Conservation (phyloP, 2,329 filamentous ascomycete species). For the Fusarium tupiense region DNA sequence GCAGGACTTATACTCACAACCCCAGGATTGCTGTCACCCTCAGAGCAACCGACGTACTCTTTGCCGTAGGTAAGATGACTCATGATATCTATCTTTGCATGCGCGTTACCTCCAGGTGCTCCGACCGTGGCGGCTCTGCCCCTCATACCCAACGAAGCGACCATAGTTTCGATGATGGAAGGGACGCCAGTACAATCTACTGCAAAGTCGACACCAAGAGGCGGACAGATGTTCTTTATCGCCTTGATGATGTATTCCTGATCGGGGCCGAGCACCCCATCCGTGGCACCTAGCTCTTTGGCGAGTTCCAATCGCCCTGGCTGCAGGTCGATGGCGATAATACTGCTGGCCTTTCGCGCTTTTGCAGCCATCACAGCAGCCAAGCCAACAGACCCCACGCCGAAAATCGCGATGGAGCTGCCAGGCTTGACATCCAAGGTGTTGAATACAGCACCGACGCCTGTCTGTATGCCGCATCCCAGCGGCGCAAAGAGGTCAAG, state of each 20-base stretch:
- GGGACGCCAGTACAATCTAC: slow-evolving; percentile 31
- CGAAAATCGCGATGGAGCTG: slow-evolving; percentile 18
- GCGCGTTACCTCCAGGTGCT: neutral
- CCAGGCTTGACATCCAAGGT: slow-evolving; percentile 8
- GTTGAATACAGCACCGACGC: slow-evolving; percentile 19
- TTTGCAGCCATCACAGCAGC: slow-evolving; percentile 29
- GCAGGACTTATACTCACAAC: neutral
- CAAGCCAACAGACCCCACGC: slow-evolving; percentile 17
- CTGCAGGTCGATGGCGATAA: slow-evolving; percentile 23
- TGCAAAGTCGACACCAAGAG: slow-evolving; percentile 21
- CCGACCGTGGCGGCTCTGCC: slow-evolving; percentile 19
- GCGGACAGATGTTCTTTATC: neutral
- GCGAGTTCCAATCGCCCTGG: slow-evolving; percentile 6
- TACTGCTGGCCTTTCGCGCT: neutral
- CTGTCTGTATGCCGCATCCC: slow-evolving; percentile 29
- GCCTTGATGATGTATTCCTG: neutral
- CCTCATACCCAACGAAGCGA: slow-evolving; percentile 3
- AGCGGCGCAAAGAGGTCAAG: slow-evolving; percentile 17
- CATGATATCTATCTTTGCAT: slow-evolving; percentile 19
- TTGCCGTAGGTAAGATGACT: slow-evolving; percentile 10
- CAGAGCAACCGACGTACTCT: slow-evolving; percentile 23
- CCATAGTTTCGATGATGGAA: slow-evolving; percentile 16
- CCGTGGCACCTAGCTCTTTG: slow-evolving; percentile 17
- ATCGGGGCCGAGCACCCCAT: neutral
- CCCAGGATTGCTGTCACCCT: slow-evolving; percentile 15